Base-by-base conservation (phyloP, 164 flowering plant genomes). In the Liriodendron chinense region DNA sequence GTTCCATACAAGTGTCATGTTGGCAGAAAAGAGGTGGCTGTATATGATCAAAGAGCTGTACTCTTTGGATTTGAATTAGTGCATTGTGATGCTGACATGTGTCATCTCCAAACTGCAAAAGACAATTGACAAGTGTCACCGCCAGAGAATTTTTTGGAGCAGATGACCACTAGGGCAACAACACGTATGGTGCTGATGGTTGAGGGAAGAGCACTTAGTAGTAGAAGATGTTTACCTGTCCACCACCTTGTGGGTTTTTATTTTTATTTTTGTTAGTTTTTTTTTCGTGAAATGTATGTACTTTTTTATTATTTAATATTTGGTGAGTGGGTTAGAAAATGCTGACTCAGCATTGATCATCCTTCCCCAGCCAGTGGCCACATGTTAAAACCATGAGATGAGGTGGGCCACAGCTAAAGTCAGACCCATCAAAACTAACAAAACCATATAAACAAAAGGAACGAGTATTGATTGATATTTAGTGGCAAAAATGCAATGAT, bases 161-260 rank as follows among this genome's bases (percentile, higher is more conserved):
- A 64, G 26, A 64, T 23, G 24, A 64, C 9, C 14, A 9, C 22
- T 21, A 64, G 10, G 43, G 7, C 7, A 23, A 23, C 26, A 26
- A 23, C 26, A 9, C 16, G 67, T 3, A 14, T 57, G 62, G 26
- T 64, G 34, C 67, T 26, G 7, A 21, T 64, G 67, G 26, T 23
- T 64, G 26, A 64, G 67, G 70, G 48, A 25, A 22, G 34, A 65
- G 68, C 68, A 65, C 68, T 65, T 12, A 65, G 25, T 22, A 25
- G n/a, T n/a, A n/a, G n/a, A n/a, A n/a, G 13, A 24, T 14, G 16
- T 65, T n/a, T 21, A 65, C 68, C 23, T 24, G 21, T 3, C 23
- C 70, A 67, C 70, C 70, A 25, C 48, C 70, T 21, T 1, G 13
- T 65, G 25, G 43, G 68, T 3, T 67, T 67, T n/a, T n/a, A n/a